Base-by-base conservation (phyloP, 192 early-diverging fungal genomes). In the Ramicandelaber brevisporus region DNA sequence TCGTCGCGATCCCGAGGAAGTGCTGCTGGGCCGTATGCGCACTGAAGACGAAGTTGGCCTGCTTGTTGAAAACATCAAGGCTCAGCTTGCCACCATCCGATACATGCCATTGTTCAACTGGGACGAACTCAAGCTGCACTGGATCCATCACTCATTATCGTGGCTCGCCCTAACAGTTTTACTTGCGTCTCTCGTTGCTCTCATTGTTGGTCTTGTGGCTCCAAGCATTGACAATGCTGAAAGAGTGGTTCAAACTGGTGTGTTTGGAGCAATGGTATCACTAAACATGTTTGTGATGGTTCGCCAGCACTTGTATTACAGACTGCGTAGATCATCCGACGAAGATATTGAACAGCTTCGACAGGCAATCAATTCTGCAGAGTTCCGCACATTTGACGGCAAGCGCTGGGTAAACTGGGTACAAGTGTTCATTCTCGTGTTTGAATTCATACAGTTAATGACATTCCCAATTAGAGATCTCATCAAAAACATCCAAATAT, bases 381-480 rank as follows among this genome's bases (percentile, higher is more conserved):
- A 19, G 20, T 57, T 47, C 12, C 23, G 41, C 19, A 29, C 40
- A 34, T 55, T 54, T 31, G 46, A 55, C 13, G 33, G 38, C n/a
- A n/a, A n/a, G 32, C 52, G 50, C 4, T 60, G 58, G 36, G 62
- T 63, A 18, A 84, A 84, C 34, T 45, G 65, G 26, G 46, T 84
- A 11, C 76, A 84, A 41, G 56, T 79, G 9, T 38, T 41, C 3
- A 73, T 76, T 21, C 44, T 84, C 1, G 26, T 71, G 17, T 56
- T 73, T 13, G 79, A 84, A 37, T 76, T 84, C 33, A 29, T 84
- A 12, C 79, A 84, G 53, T 47, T 84, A 0, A 40, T 77, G 26
- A 69, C 72, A 5, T 84, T 78, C 26, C 76, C 76, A 5, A 50
- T 76, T 8, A 62, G 74, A 18, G 79, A 84, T 36, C 43, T 84